Conservation (phyloP, 1,139 yeast genomes). For the Suhomyces yuchorum region DNA sequence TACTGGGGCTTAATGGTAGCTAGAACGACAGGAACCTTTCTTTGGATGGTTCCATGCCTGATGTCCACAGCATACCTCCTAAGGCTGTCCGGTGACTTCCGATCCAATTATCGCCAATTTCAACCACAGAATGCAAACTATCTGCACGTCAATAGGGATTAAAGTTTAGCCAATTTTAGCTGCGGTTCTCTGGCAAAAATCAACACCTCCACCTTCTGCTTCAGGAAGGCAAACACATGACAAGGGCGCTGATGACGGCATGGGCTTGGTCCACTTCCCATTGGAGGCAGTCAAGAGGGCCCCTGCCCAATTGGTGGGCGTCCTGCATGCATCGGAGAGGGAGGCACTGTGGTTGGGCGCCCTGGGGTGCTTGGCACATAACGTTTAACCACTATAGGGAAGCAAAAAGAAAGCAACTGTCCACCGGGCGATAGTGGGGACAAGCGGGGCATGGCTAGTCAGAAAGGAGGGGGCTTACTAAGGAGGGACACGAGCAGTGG, state of each 20-base stretch:
- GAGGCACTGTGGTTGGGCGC: neutral
- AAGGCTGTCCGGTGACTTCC: neutral
- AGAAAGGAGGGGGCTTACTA: conserved; percentile 3
- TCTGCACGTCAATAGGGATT: conserved; percentile 2
- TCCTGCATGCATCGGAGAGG: neutral
- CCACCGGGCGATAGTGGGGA: neutral
- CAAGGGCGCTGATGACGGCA: neutral
- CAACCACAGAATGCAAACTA: conserved; percentile 1
- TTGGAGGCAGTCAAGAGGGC: neutral
- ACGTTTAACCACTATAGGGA: conserved; percentile 4
- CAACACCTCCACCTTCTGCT: neutral
- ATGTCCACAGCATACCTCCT: neutral
- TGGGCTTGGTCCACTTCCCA: neutral
- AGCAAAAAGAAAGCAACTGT: conserved; percentile 1
- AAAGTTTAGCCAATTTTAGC: conserved; percentile 3
- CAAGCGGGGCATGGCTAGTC: neutral
- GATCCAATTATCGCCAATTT: neutral
- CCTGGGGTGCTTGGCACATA: conserved; percentile 1
- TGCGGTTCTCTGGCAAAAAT: neutral
- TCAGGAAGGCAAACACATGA: neutral
- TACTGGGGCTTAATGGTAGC: neutral
- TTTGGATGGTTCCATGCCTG: neutral
- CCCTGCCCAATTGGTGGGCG: neutral
- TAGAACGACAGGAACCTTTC: neutral
- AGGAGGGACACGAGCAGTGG: conserved; percentile 1